Base-by-base conservation (phyloP, 345 rosid species). In the Salix arbutifolia region DNA sequence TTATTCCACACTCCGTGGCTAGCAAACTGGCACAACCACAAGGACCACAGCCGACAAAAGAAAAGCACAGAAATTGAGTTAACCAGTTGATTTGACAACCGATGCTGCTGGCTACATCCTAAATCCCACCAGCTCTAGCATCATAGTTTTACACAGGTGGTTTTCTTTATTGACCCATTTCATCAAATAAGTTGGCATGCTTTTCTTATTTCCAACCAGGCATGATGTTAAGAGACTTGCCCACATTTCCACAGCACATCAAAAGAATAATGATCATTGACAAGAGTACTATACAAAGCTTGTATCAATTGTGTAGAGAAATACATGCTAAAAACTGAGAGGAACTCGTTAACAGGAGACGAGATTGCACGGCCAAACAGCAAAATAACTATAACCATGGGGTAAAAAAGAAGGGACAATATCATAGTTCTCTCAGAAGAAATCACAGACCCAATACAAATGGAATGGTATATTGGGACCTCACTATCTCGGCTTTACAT, bases 261-360 rank as follows among this genome's bases (percentile, higher is more conserved):
- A 58, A 40, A 52, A 26, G 61, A 46, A 65, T 56, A 66, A 14
- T 35, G 67, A 79, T 42, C 30, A 74, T 50, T 62, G 8, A 46
- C 69, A 70, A 31, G 35, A 66, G 11, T 28, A 17, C 74, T 69
- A 60, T 74, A 79, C 77, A 79, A n/a, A 33, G 61, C 18, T 42
- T 44, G 26, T 19, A 23, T 42, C n/a, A 8, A 60, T 48, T 9
- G 69, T 9, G 69, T 30, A 56, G 38, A 40, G 26, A 26, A 10
- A 68, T 46, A 46, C 78, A 74, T 50, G 42, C 71, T 74, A 79
- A 79, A 79, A 79, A 74, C 65, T 74, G 71, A 62, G 58, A 11
- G 38, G 19, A 67, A 44, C 50, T 73, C 28, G 23, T 26, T 30
- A 40, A 35, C 9, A 6, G 10, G 7, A 17, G 50, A 46, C 3